A percentile compares a stretch with the other conserved stretches of the same genome.
Evolutionary conservation across 2,329 filamentous ascomycete genomes (phyloP).

Genomic region (Emericellopsis cladophorae): DNA sequence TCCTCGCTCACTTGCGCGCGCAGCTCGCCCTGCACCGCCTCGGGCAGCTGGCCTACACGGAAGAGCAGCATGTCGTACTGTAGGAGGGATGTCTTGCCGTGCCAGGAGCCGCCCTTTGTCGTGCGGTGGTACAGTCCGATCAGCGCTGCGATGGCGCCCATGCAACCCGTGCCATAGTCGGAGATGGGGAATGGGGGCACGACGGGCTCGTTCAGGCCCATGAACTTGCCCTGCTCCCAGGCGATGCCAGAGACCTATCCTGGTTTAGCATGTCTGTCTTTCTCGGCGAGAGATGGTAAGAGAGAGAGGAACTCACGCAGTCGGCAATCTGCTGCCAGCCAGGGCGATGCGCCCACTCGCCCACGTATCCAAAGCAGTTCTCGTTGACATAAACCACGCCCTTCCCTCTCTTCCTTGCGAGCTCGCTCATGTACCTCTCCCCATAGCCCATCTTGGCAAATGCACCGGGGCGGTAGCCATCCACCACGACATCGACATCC

Average conservation of each 20-base stretch:
- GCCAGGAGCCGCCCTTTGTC: constrained; percentile 51
- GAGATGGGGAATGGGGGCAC: constrained; percentile 53
- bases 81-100: constrained; percentile 49
- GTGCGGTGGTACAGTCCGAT: constrained; percentile 51
- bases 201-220: constrained; percentile 32
- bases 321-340: constrained; percentile 67
- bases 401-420: constrained; percentile 40
- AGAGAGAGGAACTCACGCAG: constrained; percentile 23
- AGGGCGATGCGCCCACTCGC: constrained; percentile 48
- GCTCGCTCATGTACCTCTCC: constrained; percentile 34
- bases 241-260: constrained; percentile 41
- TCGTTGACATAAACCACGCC: constrained; percentile 58
- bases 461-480: constrained; percentile 57
- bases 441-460: constrained; percentile 53
- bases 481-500: constrained; percentile 51
- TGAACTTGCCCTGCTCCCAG: constrained; percentile 38
- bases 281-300: not conserved
- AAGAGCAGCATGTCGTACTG: constrained; percentile 59
- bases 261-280: too few species aligned
- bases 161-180: constrained; percentile 60
- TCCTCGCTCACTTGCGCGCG: constrained; percentile 32
- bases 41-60: constrained; percentile 42
- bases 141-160: constrained; percentile 56
- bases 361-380: constrained; percentile 53
- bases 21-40: constrained; percentile 36